Evolutionary conservation across 495 filamentous ascomycete species (phyloP).

Genomic region (Neurospora sp.): DNA sequence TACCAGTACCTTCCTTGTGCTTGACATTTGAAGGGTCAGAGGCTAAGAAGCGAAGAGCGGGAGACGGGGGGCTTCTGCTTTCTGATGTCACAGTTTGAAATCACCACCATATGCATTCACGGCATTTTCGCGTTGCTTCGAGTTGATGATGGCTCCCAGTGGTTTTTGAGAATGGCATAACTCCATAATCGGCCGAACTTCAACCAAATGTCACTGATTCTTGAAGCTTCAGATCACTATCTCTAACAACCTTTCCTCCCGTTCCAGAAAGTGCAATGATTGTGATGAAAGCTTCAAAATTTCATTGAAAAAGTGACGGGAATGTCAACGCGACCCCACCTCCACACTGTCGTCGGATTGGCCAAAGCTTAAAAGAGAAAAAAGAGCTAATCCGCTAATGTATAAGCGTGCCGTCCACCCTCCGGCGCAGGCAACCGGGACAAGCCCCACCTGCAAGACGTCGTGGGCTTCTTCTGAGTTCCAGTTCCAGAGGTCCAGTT

Average conservation of each 20-base stretch:
- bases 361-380: not conserved
- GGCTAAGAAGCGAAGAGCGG: not conserved
- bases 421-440: not conserved
- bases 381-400: not conserved
- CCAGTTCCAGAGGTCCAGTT: not conserved
- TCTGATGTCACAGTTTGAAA: not conserved
- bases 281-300: not conserved
- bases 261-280: not conserved
- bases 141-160: not conserved
- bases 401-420: not conserved
- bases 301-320: not conserved
- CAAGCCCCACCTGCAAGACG: not conserved
- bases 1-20: not conserved
- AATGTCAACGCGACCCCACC: not conserved
- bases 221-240: not conserved
- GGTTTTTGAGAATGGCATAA: not conserved
- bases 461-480: not conserved
- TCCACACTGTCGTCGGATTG: not conserved
- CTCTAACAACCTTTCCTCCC: not conserved
- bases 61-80: not conserved
- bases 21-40: not conserved
- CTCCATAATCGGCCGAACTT: not conserved
- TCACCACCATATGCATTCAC: not conserved
- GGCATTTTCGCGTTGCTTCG: not conserved
- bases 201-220: not conserved